A percentile compares a stretch with the other conserved stretches of the same genome.
Evolutionary conservation across 1,284 basidiomycete species (phyloP).

Genomic region (Exsudoporus floridanus): DNA sequence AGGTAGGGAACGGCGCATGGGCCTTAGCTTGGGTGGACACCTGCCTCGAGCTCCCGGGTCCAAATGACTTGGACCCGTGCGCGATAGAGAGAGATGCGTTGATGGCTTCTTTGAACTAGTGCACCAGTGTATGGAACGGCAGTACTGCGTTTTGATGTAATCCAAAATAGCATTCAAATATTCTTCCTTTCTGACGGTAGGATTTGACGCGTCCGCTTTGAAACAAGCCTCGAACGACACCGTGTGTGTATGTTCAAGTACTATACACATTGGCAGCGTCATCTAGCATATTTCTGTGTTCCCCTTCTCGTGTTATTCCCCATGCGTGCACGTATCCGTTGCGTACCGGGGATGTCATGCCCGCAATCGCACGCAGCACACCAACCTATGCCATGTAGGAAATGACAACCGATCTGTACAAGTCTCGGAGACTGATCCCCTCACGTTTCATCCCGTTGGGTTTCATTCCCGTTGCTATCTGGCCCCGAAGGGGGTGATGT

Average conservation of each 20-base stretch:
- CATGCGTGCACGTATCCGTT: too few relatives aligned
- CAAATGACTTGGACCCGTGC: conserved; percentile 22
- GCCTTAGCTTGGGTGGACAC: conserved; percentile 77
- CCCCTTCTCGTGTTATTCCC: neutral
- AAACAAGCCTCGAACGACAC: neutral
- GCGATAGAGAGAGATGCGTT: conserved; percentile 21
- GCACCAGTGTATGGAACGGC: neutral
- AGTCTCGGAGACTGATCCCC: too few relatives aligned
- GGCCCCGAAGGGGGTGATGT: too few relatives aligned
- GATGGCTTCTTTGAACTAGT: conserved; percentile 17
- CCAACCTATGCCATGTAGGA: too few relatives aligned
- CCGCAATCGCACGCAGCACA: neutral
- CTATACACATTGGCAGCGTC: too few relatives aligned
- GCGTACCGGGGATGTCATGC: neutral
- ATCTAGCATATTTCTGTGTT: neutral
- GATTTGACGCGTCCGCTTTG: neutral
- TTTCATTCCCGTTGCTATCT: too few relatives aligned
- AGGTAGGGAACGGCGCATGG: conserved; percentile 75
- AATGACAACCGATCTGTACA: too few relatives aligned
- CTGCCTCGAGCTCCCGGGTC: conserved; percentile 52
- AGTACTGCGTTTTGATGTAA: neutral
- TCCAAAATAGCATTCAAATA: conserved; percentile 7
- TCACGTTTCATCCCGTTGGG: neutral
- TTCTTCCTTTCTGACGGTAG: neutral
- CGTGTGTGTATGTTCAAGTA: neutral